A percentile compares a stretch with the other conserved stretches of the same genome.
These are phyloP conservation scores for Penicillium sp. DNA, from an alignment of 2,329 filamentous ascomycete species.

Conservation along the genomic window DNA sequence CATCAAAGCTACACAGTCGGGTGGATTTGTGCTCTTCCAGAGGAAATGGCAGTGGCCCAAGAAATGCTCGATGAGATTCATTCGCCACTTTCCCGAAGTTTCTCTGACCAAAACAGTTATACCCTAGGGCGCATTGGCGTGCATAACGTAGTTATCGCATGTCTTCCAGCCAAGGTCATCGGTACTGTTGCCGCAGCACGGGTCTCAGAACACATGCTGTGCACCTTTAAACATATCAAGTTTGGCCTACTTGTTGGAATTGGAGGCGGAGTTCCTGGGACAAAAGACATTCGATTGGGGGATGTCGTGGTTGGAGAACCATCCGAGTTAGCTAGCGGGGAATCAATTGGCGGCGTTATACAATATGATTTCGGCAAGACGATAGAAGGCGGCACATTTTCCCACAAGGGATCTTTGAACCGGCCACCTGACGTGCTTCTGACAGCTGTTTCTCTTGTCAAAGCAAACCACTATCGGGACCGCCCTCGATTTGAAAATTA, in stretches of 20 bases:
- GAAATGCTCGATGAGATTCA: conserved; percentile 16
- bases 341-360: not conserved
- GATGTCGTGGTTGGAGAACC: conserved; percentile 18
- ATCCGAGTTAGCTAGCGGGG: too few species aligned
- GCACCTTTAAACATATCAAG: conserved; percentile 15
- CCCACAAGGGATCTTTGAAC: not conserved
- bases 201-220: conserved; percentile 13
- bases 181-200: conserved; percentile 13
- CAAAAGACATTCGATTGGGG: conserved; percentile 17
- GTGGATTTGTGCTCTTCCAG: conserved; percentile 10
- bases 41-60: conserved; percentile 12
- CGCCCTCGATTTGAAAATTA: not conserved
- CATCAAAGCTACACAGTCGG: conserved; percentile 6
- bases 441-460: conserved; percentile 9
- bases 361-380: conserved; percentile 8
- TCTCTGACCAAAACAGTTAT: conserved; percentile 15
- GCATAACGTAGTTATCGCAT: conserved; percentile 18
- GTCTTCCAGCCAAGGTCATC: conserved; percentile 12
- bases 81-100: not conserved
- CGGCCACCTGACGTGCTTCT: conserved; percentile 12
- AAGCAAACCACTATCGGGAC: conserved; percentile 1
- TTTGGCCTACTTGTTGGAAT: conserved; percentile 19
- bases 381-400: not conserved
- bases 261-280: conserved; percentile 18
- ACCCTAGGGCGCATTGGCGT: conserved; percentile 16